These are phyloP conservation scores for Porphyrellus cyaneotinctus DNA, from an alignment of 768 basidiomycete genomes.

Conservation along the genomic window DNA sequence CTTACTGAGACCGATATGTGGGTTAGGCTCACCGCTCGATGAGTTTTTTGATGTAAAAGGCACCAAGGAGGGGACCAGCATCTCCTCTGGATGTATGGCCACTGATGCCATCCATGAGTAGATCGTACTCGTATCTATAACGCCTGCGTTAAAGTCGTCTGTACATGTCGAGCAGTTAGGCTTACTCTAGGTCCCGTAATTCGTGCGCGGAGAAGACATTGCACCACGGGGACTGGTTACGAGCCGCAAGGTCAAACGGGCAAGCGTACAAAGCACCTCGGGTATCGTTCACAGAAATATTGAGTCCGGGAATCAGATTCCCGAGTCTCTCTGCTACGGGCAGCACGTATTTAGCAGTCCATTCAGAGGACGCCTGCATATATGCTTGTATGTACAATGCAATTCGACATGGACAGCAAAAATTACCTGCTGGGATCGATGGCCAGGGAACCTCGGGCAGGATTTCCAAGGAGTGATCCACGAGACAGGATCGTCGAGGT, in stretches of 20 bases:
- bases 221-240: slow-evolving; percentile 39
- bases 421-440: slow-evolving; percentile 5
- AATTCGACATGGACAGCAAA: background rate
- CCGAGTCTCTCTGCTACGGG: slow-evolving; percentile 35
- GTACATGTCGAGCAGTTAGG: background rate
- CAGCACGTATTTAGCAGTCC: slow-evolving; percentile 34
- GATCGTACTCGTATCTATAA: slow-evolving; percentile 37
- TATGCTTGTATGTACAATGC: background rate
- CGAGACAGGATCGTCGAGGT: slow-evolving; percentile 34
- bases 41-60: slow-evolving; percentile 38
- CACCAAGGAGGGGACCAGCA: slow-evolving; percentile 36
- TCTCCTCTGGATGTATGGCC: slow-evolving; percentile 31
- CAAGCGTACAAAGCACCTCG: slow-evolving; percentile 42
- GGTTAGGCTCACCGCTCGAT: slow-evolving; percentile 33
- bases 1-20: background rate
- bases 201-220: slow-evolving; percentile 34
- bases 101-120: slow-evolving; percentile 36
- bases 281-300: slow-evolving; percentile 32
- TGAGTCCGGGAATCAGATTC: slow-evolving; percentile 31
- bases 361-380: slow-evolving; percentile 21
- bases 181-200: slow-evolving; percentile 36
- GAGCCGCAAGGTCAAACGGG: slow-evolving; percentile 39
- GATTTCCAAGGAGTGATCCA: slow-evolving; percentile 42
- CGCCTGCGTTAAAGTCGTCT: background rate
- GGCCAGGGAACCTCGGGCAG: slow-evolving; percentile 26